Conservation (phyloP, 2,329 filamentous ascomycete species). For the Cladosporium sphaerospermum region DNA sequence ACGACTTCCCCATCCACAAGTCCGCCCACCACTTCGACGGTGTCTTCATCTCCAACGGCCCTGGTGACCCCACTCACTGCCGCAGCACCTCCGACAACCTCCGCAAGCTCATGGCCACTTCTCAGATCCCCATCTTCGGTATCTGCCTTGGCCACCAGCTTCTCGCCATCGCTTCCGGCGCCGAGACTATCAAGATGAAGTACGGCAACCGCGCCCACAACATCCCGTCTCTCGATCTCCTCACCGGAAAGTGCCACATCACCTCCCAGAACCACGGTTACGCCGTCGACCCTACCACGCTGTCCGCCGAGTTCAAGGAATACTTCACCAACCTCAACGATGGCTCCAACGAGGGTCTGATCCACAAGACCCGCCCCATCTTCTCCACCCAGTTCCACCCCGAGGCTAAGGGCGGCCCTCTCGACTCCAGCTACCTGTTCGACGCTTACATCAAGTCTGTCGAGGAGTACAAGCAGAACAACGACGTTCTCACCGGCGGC, state of each 20-base stretch:
- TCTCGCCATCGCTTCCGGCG: constrained; percentile 80
- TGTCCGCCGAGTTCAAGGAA: constrained; percentile 85
- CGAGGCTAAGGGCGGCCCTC: constrained; percentile 92
- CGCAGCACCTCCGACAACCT: constrained; percentile 91
- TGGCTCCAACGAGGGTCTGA: constrained; percentile 93
- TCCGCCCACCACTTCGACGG: constrained; percentile 96
- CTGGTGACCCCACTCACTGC: constrained; percentile 96
- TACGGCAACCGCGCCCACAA: constrained; percentile 99
- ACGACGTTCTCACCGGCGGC: constrained; percentile 61
- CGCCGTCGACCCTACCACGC: constrained; percentile 77
- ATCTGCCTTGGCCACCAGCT: constrained; percentile 98
- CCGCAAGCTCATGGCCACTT: constrained; percentile 81
- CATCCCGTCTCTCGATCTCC: constrained; percentile 90
- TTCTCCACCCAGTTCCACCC: constrained; percentile 99
- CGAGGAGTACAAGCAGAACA: constrained; percentile 77
- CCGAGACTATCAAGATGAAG: constrained; percentile 92
- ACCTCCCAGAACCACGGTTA: constrained; percentile 98
- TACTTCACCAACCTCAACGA: constrained; percentile 99
- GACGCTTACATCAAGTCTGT: constrained; percentile 94
- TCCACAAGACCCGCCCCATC: constrained; percentile 92
- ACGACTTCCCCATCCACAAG: constrained; percentile 97
- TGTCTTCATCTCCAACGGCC: constrained; percentile 98
- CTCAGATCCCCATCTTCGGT: constrained; percentile 88
- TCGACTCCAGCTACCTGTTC: constrained; percentile 93
- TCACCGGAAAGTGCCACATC: constrained; percentile 95